phyloP scores from a whole-genome alignment of 202 grass and related monocot genomes.

The Musa balbisiana region DNA sequence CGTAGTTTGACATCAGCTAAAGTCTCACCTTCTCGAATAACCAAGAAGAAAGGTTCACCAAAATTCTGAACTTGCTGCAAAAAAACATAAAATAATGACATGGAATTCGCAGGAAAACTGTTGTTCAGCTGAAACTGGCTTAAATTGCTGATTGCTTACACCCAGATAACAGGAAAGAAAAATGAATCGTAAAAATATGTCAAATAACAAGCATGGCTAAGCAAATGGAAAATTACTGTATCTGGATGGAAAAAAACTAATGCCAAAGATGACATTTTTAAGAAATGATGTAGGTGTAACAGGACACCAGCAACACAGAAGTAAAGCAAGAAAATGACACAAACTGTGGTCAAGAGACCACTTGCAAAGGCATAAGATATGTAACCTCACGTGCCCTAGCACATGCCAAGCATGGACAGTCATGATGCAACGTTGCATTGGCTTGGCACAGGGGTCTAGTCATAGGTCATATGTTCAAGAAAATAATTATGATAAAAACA shows the following conservation, averaged over 20 bases:
- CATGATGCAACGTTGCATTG: background rate
- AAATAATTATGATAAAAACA: background rate
- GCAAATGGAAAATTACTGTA: no score
- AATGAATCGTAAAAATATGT: background rate
- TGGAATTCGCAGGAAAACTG: background rate
- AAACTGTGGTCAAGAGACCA: background rate
- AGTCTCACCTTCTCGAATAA: conserved; percentile 88
- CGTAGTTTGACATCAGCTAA: conserved; percentile 74
- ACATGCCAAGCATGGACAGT: background rate
- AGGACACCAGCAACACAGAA: background rate
- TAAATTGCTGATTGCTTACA: background rate
- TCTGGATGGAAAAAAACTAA: background rate
- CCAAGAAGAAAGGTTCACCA: conserved; percentile 96
- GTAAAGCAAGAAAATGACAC: background rate
- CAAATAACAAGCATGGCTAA: no score
- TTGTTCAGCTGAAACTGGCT: background rate
- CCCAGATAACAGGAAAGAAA: background rate
- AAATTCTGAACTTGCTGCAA: conserved; percentile 98
- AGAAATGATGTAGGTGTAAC: no score
- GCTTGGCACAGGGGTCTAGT: background rate
- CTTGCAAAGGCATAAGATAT: background rate
- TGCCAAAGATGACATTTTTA: no score
- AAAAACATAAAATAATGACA: background rate
- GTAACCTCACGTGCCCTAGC: background rate
- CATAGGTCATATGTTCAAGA: background rate